phyloP scores from a whole-genome alignment of 2,329 filamentous ascomycete species.

The Aureobasidium sp. region DNA sequence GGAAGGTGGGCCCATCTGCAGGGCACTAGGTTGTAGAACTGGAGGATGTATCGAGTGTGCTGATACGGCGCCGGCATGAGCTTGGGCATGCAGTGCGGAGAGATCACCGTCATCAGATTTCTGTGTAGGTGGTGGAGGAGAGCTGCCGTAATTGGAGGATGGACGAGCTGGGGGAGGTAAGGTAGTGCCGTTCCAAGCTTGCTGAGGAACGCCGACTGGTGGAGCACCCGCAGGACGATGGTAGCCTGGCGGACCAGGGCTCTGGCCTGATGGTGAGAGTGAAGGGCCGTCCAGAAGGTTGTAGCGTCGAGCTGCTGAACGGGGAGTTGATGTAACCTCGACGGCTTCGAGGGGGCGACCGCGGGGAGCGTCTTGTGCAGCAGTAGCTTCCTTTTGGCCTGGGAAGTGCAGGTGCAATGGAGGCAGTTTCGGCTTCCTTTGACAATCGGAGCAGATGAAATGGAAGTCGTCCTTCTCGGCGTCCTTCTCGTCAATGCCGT shows the following conservation, averaged over 20 bases:
- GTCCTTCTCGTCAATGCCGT: slow-evolving; percentile 69
- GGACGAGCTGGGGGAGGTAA: slow-evolving; percentile 22
- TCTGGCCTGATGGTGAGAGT: slow-evolving; percentile 39
- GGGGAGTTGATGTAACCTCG: slow-evolving; percentile 18
- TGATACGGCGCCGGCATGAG: slow-evolving; percentile 28
- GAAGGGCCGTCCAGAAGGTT: slow-evolving; percentile 28
- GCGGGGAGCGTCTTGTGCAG: slow-evolving; percentile 17
- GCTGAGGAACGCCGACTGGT: slow-evolving; percentile 22
- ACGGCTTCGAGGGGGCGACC: slow-evolving; percentile 21
- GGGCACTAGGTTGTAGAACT: slow-evolving; percentile 16
- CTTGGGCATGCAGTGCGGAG: slow-evolving; percentile 25
- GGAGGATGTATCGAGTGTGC: slow-evolving; percentile 19
- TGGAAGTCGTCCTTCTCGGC: slow-evolving; percentile 82
- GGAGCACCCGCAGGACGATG: slow-evolving; percentile 19
- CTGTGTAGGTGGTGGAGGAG: slow-evolving; percentile 18
- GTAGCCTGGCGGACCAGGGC: slow-evolving; percentile 35
- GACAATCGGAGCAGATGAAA: slow-evolving; percentile 76
- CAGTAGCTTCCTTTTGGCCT: slow-evolving; percentile 4
- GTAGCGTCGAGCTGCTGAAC: slow-evolving; percentile 16
- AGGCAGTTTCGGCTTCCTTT: slow-evolving; percentile 58
- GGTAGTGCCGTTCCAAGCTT: slow-evolving; percentile 25
- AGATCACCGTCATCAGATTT: slow-evolving; percentile 20
- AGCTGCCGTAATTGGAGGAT: slow-evolving; percentile 19
- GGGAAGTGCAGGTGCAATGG: slow-evolving; percentile 46
- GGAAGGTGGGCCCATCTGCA: slow-evolving; percentile 19